Evolutionary conservation across 805 yeast species (phyloP).

Genomic region (Saturnispora serradocipensis): DNA sequence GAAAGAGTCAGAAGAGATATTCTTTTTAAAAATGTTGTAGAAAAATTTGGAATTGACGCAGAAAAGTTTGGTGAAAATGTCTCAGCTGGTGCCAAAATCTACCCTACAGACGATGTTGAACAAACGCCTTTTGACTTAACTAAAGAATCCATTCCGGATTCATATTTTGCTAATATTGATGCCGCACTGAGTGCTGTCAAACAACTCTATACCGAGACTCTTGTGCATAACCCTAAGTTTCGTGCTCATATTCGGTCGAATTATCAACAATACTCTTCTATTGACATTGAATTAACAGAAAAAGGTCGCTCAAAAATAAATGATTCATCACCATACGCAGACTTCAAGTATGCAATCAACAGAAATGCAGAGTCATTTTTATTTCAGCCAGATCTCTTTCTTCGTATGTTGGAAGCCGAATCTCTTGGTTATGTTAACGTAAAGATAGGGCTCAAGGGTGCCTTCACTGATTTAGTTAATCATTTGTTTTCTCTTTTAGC

Average conservation of each 20-base stretch:
- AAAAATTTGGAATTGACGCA: constrained; percentile 69
- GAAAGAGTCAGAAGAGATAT: constrained; percentile 61
- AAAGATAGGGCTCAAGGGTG: constrained; percentile 45
- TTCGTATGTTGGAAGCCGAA: constrained; percentile 92
- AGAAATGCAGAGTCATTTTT: constrained; percentile 69
- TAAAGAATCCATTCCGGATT: constrained; percentile 27
- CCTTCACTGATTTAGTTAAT: constrained; percentile 34
- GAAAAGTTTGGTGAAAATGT: constrained; percentile 78
- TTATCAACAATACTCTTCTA: constrained; percentile 52
- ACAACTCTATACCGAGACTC: constrained; percentile 67
- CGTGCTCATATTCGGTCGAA: constrained; percentile 61
- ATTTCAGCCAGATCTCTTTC: constrained; percentile 66
- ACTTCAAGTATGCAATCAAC: constrained; percentile 83
- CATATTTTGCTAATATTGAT: constrained; percentile 45
- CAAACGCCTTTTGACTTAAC: constrained; percentile 55
- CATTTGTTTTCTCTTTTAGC: constrained; percentile 47
- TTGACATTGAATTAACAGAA: constrained; percentile 73
- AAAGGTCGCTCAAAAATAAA: constrained; percentile 75
- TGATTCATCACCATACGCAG: constrained; percentile 71
- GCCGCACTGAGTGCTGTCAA: constrained; percentile 57
- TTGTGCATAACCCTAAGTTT: constrained; percentile 71
- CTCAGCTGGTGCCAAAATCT: constrained; percentile 53
- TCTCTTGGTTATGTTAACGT: constrained; percentile 61
- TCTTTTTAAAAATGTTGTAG: constrained; percentile 49
- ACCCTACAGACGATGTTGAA: constrained; percentile 60